Conservation (phyloP, 208 protist species). For the Leishmania major region DNA sequence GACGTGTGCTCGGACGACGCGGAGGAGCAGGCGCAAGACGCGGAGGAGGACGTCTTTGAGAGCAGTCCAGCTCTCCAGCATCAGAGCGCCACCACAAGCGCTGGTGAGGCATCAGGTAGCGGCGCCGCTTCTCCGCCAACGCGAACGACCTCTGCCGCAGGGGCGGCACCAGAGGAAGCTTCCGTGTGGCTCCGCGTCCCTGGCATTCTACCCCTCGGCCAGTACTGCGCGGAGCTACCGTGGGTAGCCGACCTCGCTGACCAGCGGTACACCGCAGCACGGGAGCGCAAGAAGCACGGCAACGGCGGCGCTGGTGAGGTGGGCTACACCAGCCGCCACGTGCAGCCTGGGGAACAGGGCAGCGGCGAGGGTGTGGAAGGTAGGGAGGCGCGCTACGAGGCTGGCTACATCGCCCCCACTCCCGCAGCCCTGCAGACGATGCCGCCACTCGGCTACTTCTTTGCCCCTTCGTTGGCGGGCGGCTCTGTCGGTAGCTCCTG, state of each 20-base stretch:
- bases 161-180: not conserved
- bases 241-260: constrained; percentile 30
- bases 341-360: constrained; percentile 6
- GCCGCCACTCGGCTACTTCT: constrained; percentile 13
- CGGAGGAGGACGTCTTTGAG: constrained; percentile 7
- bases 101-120: not conserved
- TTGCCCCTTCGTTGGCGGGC: constrained; percentile 5
- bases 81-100: not conserved
- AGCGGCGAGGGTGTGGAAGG: constrained; percentile 1
- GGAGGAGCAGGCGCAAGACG: constrained; percentile 10
- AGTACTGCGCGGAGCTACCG: constrained; percentile 45
- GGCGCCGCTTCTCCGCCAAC: not conserved
- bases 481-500: not conserved
- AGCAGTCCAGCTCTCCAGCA: not conserved
- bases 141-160: not conserved
- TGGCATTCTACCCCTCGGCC: constrained; percentile 32
- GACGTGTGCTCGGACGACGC: constrained; percentile 15
- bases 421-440: constrained; percentile 6
- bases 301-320: constrained; percentile 14
- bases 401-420: constrained; percentile 1
- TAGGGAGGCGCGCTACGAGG: constrained; percentile 3
- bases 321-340: constrained; percentile 23
- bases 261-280: constrained; percentile 26
- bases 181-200: constrained; percentile 32
- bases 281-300: constrained; percentile 24